Evolutionary conservation across 352 stramenopile genomes (phyloP).

Genomic region (Phytophthora citricola): DNA sequence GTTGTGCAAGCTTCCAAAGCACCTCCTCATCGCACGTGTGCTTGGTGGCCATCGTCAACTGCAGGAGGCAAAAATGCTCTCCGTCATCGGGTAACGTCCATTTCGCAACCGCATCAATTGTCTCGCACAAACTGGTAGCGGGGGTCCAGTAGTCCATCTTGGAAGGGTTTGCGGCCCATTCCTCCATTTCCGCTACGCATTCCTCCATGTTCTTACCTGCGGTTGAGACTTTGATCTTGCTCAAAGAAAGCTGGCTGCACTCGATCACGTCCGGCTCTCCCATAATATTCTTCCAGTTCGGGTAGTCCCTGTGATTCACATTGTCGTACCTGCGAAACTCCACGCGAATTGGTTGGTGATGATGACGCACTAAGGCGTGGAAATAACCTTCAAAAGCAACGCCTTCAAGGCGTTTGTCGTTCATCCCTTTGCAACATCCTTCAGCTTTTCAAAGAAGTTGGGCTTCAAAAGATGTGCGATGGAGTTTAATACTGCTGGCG

Average conservation of each 20-base stretch:
- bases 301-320: too few relatives aligned
- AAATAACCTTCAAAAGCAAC: constrained; percentile 9
- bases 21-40: too few relatives aligned
- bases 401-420: constrained; percentile 9
- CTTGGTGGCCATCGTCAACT: too few relatives aligned
- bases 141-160: constrained; percentile 32
- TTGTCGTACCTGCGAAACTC: constrained; percentile 11
- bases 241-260: too few relatives aligned
- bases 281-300: too few relatives aligned
- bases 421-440: not conserved
- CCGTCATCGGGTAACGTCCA: constrained; percentile 11
- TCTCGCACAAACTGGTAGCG: constrained; percentile 16
- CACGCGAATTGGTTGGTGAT: not conserved
- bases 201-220: constrained; percentile 4
- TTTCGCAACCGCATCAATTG: constrained; percentile 24
- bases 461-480: too few relatives aligned
- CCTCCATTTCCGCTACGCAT: constrained; percentile 15
- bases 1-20: too few relatives aligned
- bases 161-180: constrained; percentile 13
- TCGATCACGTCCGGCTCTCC: too few relatives aligned
- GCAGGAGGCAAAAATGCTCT: too few relatives aligned
- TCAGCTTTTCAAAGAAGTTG: not conserved
- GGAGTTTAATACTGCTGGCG: too few relatives aligned
- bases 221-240: too few relatives aligned
- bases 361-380: constrained; percentile 2